Evolutionary conservation across 2,329 filamentous ascomycete genomes (phyloP).

Genomic region (Fusarium kyushuense): DNA sequence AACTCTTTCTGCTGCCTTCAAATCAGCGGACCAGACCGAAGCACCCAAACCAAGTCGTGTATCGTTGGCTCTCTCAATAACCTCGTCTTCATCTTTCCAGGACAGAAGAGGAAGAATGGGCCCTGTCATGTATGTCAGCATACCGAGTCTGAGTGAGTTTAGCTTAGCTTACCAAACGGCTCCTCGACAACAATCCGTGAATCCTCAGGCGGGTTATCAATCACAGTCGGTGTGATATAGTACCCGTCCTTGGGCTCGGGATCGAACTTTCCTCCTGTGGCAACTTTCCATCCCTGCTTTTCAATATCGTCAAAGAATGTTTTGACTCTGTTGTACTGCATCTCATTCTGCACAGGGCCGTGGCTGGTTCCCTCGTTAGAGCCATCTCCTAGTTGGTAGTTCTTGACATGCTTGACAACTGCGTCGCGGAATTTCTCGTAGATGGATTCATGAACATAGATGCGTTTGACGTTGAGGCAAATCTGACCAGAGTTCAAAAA

Average conservation of each 20-base stretch:
- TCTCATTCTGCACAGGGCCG: slow-evolving; percentile 72
- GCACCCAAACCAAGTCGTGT: slow-evolving; percentile 65
- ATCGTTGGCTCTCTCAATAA: slow-evolving; percentile 68
- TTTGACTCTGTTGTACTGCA: slow-evolving; percentile 70
- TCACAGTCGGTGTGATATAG: slow-evolving; percentile 69
- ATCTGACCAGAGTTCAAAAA: slow-evolving; percentile 67
- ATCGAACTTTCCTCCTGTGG: slow-evolving; percentile 47
- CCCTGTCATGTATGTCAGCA: neutral
- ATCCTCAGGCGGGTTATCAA: slow-evolving; percentile 69
- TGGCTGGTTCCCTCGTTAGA: slow-evolving; percentile 53
- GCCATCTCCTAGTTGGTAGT: slow-evolving; percentile 61
- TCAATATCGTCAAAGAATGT: slow-evolving; percentile 64
- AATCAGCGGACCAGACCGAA: slow-evolving; percentile 67
- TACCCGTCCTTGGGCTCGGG: slow-evolving; percentile 58
- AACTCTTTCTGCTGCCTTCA: slow-evolving; percentile 62
- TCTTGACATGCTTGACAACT: slow-evolving; percentile 55
- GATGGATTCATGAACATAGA: slow-evolving; percentile 71
- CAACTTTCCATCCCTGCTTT: slow-evolving; percentile 57
- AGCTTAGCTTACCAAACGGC: slow-evolving; percentile 55
- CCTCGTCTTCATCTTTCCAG: slow-evolving; percentile 72
- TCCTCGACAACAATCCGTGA: slow-evolving; percentile 68
- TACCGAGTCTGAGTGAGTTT: accelerated
- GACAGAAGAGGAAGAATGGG: slow-evolving; percentile 73
- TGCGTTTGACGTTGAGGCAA: slow-evolving; percentile 62
- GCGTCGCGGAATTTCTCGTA: slow-evolving; percentile 65